Percentiles rank a stretch among this genome's conserved stretches.
Conservation (phyloP, 192 early-diverging fungal genomes). For the Helicostylum pulchrum region DNA sequence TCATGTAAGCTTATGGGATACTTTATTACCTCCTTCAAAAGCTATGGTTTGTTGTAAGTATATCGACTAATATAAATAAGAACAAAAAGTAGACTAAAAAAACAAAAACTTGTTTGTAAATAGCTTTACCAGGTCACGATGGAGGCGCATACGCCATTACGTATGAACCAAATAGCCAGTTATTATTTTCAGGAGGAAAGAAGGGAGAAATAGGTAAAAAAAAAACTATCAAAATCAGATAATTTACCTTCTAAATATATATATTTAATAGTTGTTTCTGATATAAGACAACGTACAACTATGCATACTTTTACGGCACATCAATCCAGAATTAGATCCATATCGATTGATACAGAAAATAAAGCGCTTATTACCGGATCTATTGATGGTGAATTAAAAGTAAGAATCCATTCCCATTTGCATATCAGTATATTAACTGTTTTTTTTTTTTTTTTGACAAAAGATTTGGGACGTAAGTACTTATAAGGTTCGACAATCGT, state of each 20-base stretch:
- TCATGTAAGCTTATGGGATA: constrained; percentile 77
- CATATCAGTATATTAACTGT: background rate
- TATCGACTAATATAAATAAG: background rate
- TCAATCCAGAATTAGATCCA: constrained; percentile 57
- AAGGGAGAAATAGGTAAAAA: constrained; percentile 71
- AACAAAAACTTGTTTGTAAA: background rate
- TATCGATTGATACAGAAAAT: constrained; percentile 59
- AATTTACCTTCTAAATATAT: constrained; percentile 2
- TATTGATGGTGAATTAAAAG: constrained; percentile 66
- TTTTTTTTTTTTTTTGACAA: background rate
- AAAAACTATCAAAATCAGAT: background rate
- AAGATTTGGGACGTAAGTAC: constrained; percentile 53
- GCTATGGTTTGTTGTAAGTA: constrained; percentile 52
- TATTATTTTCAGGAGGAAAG: constrained; percentile 71
- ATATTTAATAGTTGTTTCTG: constrained; percentile 57
- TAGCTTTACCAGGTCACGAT: constrained; percentile 58
- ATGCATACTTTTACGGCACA: constrained; percentile 71
- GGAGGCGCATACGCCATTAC: constrained; percentile 64
- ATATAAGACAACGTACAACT: constrained; percentile 62
- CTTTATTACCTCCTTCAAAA: constrained; percentile 63
- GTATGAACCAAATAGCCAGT: constrained; percentile 55
- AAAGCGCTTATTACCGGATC: constrained; percentile 64
- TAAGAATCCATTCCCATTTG: constrained; percentile 13
- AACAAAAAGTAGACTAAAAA: background rate
- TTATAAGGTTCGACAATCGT: constrained; percentile 41